phyloP scores from a whole-genome alignment of 805 yeast species.

The Kregervanrija delftensis region DNA sequence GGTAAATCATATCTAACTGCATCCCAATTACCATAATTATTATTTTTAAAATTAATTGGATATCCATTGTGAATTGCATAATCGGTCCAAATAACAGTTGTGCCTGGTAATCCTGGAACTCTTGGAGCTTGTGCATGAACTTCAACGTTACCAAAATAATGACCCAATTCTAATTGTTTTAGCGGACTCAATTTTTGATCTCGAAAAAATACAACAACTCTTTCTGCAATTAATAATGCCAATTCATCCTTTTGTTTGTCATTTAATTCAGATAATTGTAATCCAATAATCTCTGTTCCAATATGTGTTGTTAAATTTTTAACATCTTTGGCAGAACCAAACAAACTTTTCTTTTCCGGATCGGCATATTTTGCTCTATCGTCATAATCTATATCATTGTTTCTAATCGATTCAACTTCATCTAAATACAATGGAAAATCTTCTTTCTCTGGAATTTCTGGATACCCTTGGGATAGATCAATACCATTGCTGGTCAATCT shows the following conservation, averaged over 20 bases:
- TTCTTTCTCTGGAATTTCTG: conserved; percentile 26
- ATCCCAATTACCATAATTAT: conserved; percentile 12
- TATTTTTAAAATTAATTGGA: conserved; percentile 11
- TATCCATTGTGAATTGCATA: conserved; percentile 20
- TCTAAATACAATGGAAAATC: conserved; percentile 31
- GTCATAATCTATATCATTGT: conserved; percentile 25
- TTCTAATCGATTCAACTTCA: conserved; percentile 31
- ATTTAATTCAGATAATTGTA: conserved; percentile 34
- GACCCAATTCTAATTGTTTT: conserved; percentile 36
- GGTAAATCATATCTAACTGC: conserved; percentile 2
- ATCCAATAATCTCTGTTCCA: conserved; percentile 42
- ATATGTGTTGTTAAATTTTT: conserved; percentile 35
- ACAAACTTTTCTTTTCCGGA: conserved; percentile 33
- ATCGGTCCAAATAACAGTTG: conserved; percentile 34
- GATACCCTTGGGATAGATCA: conserved; percentile 31
- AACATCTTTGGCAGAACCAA: conserved; percentile 34
- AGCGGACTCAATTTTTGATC: conserved; percentile 37
- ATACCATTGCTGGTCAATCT: conserved; percentile 30
- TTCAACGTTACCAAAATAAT: conserved; percentile 38
- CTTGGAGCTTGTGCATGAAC: conserved; percentile 29
- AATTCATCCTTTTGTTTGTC: conserved; percentile 38
- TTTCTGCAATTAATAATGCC: conserved; percentile 37
- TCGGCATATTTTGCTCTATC: conserved; percentile 31
- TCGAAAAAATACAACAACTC: conserved; percentile 43
- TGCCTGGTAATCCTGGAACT: conserved; percentile 29